phyloP scores from a whole-genome alignment of 2,329 filamentous ascomycete species.

The Parastagonospora avenae region DNA sequence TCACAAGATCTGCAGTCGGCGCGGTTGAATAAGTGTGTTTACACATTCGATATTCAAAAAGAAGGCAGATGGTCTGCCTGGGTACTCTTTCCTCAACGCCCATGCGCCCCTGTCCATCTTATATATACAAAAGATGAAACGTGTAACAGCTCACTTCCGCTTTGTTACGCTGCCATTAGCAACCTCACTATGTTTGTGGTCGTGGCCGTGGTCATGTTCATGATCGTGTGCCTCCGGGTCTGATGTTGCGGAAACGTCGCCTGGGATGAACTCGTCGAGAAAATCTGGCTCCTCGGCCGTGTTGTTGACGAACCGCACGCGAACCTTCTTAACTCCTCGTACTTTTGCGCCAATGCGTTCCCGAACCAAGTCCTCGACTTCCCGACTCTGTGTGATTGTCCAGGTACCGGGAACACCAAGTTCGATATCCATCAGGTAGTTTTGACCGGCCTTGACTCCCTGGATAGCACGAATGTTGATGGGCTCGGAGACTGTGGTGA shows the following conservation, averaged over 20 bases:
- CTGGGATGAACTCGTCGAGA: constrained; percentile 69
- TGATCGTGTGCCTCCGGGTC: constrained; percentile 40
- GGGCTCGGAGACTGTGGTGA: constrained; percentile 58
- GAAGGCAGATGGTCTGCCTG: constrained; percentile 11
- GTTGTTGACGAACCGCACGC: constrained; percentile 79
- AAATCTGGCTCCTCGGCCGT: constrained; percentile 62
- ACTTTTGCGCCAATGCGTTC: constrained; percentile 75
- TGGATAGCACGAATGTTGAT: constrained; percentile 78
- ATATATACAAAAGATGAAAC: constrained; percentile 21
- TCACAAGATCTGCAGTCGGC: too few relatives aligned
- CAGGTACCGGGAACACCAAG: constrained; percentile 77
- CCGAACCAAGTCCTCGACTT: constrained; percentile 76
- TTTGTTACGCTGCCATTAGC: constrained; percentile 23
- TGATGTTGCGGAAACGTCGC: constrained; percentile 33
- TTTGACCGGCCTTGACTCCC: constrained; percentile 94
- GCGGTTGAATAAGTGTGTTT: too few relatives aligned
- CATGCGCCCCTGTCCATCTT: constrained; percentile 22
- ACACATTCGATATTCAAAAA: too few relatives aligned
- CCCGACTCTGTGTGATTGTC: constrained; percentile 72
- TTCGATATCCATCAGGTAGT: constrained; percentile 91
- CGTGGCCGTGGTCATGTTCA: constrained; percentile 21
- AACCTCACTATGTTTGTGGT: constrained; percentile 26
- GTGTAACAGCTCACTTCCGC: constrained; percentile 27
- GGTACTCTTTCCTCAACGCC: constrained; percentile 23
- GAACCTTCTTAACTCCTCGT: constrained; percentile 80